Conservation (phyloP, 768 basidiomycete species). For the Kwoniella sp. region DNA sequence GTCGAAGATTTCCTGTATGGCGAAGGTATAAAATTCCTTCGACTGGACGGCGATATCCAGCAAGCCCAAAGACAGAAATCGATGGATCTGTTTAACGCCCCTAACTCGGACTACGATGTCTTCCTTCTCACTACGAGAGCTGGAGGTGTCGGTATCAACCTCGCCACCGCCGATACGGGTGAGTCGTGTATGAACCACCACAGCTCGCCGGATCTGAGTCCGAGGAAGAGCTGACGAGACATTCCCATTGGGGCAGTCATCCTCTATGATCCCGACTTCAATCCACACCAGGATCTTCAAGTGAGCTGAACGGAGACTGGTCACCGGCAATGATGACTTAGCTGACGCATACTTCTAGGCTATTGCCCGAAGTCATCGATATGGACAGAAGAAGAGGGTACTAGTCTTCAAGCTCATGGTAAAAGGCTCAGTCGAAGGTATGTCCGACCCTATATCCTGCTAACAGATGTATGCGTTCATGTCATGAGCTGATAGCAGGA, state of each 20-base stretch:
- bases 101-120: slow-evolving; percentile 82
- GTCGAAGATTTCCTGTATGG: slow-evolving; percentile 85
- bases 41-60: slow-evolving; percentile 86
- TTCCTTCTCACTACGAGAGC: slow-evolving; percentile 91
- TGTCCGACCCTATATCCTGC: slow-evolving; percentile 5
- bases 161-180: slow-evolving; percentile 82
- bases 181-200: no score
- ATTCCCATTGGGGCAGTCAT: slow-evolving; percentile 37
- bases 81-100: slow-evolving; percentile 92
- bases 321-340: no score
- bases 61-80: slow-evolving; percentile 82
- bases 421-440: slow-evolving; percentile 88
- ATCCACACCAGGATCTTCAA: slow-evolving; percentile 89
- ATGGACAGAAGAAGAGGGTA: slow-evolving; percentile 91
- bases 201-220: no score
- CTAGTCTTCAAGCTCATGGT: slow-evolving; percentile 95
- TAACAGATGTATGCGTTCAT: neutral
- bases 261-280: slow-evolving; percentile 89
- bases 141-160: slow-evolving; percentile 82
- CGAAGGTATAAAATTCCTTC: slow-evolving; percentile 76
- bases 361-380: slow-evolving; percentile 90
- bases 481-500: neutral
- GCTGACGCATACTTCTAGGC: slow-evolving; percentile 62
- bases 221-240: slow-evolving; percentile 23
- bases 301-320: slow-evolving; percentile 60